Evolutionary conservation across 495 filamentous ascomycete genomes (phyloP), one percentile per base, ranked within the genome.

Genomic region (Pyronema domesticum): DNA sequence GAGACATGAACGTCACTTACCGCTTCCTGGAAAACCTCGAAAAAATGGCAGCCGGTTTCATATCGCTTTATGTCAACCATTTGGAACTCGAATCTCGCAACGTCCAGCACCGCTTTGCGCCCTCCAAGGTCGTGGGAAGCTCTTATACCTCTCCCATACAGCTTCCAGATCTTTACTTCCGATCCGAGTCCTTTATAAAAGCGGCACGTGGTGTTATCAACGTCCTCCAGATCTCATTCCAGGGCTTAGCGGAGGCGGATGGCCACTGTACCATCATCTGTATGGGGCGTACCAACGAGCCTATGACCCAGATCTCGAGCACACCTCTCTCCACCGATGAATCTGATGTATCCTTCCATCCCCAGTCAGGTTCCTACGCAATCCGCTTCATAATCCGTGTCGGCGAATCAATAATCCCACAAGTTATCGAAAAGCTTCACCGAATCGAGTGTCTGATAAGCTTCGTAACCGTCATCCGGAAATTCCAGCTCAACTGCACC

Each of bases 371-470:
- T 3, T 70, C 71, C 14, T 82, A 88, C 58, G 72, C 72, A 10
- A 69, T 86, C 35, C 70, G 72, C 7, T 60, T 87, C 13, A 69
- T 72, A 7, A 73, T 75, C 8, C 65, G 71, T 10, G 72, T 85
- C 49, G 81, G 80, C 19, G 69, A 71, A 37, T 68, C 74, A 0
- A 68, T 78, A 1, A 68, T 86, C 15, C 67, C 73, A 7, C 62
- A 67, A 19, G 70, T 88, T 6, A 61, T 66, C 13, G 65, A 73
- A 18, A 76, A 80, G 8, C 64, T 85, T 5, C 69, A 73, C 48
- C 73, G 77, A 17, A 72, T 89, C 45, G 75, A 80, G 56, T 76
- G 76, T 8, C 64, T 89, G 15, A 75, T 82, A n/a, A 68, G 72
- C 23, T 80, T 83, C 52, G 70, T 84, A 33, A 70, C 75, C n/a